Conservation (phyloP, 192 early-diverging fungal genomes). For the Kickxella alabastrina region DNA sequence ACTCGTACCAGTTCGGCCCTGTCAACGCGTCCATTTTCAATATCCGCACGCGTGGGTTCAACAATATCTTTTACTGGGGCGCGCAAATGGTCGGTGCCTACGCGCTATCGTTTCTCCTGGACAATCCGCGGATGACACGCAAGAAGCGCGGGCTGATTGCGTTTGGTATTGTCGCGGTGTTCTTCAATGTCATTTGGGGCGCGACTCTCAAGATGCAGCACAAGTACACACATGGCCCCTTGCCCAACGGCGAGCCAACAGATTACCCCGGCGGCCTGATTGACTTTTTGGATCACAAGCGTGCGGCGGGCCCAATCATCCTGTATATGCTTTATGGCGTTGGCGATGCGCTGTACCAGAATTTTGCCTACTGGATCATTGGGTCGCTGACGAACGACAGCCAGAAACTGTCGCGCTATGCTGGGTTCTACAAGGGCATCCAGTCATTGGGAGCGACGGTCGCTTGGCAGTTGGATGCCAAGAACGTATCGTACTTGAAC, state of each 20-base stretch:
- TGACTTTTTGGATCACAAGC: slow-evolving; percentile 47
- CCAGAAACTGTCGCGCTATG: slow-evolving; percentile 65
- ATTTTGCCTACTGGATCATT: slow-evolving; percentile 80
- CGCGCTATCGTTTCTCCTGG: slow-evolving; percentile 64
- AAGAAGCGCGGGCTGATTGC: slow-evolving; percentile 62
- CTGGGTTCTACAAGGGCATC: slow-evolving; percentile 89
- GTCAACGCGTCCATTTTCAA: slow-evolving; percentile 71
- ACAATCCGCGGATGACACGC: slow-evolving; percentile 55
- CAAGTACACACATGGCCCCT: slow-evolving; percentile 40
- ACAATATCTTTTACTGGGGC: slow-evolving; percentile 80
- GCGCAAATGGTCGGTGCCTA: slow-evolving; percentile 74
- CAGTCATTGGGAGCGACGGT: slow-evolving; percentile 77
- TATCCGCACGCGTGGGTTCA: slow-evolving; percentile 70
- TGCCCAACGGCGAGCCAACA: slow-evolving; percentile 8
- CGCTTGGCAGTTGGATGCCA: slow-evolving; percentile 67
- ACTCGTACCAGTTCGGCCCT: slow-evolving; percentile 75
- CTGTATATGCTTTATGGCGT: slow-evolving; percentile 74
- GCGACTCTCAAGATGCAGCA: slow-evolving; percentile 63
- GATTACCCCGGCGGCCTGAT: slow-evolving; percentile 35
- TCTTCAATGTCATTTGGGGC: slow-evolving; percentile 62
- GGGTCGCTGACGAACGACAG: slow-evolving; percentile 81
- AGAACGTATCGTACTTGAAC: slow-evolving; percentile 38
- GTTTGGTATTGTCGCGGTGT: slow-evolving; percentile 45
- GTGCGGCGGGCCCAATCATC: slow-evolving; percentile 59
- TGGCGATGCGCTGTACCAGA: slow-evolving; percentile 81